Evolutionary conservation across 345 rosid genomes (phyloP).

Genomic region (Eucalyptus pumila): DNA sequence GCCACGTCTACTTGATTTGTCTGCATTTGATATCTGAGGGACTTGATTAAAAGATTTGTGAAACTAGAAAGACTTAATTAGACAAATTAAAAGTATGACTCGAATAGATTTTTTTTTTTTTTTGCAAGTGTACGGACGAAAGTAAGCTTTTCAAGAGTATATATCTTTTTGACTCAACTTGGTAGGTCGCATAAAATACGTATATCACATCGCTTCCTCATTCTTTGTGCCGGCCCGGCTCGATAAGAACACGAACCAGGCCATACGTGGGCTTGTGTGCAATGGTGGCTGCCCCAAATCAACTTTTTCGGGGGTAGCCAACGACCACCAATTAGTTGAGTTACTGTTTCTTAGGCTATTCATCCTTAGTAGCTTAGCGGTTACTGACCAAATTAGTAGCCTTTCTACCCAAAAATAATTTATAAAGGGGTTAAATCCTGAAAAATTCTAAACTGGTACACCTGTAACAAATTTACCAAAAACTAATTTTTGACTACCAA

Average conservation of each 20-base stretch:
- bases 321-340: background rate
- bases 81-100: background rate
- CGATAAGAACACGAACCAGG: background rate
- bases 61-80: background rate
- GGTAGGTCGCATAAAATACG: background rate
- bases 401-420: background rate
- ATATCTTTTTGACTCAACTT: background rate
- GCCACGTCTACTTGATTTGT: background rate
- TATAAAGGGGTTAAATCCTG: fast-evolving
- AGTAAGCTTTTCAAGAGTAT: background rate
- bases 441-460: fast-evolving
- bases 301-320: background rate
- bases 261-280: background rate
- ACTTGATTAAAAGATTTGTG: background rate
- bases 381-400: background rate
- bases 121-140: background rate
- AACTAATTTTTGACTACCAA: fast-evolving
- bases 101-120: background rate
- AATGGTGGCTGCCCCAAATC: background rate
- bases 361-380: background rate
- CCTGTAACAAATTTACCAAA: fast-evolving
- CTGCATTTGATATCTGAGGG: background rate
- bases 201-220: background rate
- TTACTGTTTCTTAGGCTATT: background rate
- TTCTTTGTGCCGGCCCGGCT: background rate